These are phyloP conservation scores for Talaromyces sp. DNA, from an alignment of 2,329 filamentous ascomycete genomes.

Conservation along the genomic window DNA sequence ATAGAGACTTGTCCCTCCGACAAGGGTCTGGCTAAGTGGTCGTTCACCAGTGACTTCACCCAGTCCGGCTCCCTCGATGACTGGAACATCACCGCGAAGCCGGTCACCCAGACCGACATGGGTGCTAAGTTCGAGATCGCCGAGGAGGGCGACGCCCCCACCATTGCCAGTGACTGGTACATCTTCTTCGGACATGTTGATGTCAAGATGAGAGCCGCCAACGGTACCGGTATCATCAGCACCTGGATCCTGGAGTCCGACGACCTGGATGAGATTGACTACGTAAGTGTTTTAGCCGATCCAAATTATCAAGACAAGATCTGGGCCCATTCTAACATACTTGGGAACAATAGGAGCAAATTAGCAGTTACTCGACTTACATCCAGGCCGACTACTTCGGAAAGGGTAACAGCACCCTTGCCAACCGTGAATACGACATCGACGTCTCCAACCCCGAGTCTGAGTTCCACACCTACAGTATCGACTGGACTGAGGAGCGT, in stretches of 20 bases:
- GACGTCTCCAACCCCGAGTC: conserved; percentile 60
- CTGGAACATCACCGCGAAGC: conserved; percentile 70
- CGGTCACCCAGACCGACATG: conserved; percentile 66
- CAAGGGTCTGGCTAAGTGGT: conserved; percentile 63
- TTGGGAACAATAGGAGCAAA: conserved; percentile 33
- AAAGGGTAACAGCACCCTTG: conserved; percentile 77
- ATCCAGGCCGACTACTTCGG: conserved; percentile 92
- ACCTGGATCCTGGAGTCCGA: conserved; percentile 89
- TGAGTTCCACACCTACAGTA: conserved; percentile 48
- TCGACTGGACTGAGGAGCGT: conserved; percentile 68
- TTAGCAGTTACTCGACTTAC: conserved; percentile 36
- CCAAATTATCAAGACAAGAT: neutral
- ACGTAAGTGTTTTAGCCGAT: conserved; percentile 69
- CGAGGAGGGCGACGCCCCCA: conserved; percentile 78
- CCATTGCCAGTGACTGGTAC: conserved; percentile 87
- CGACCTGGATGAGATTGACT: conserved; percentile 91
- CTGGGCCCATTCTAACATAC: neutral
- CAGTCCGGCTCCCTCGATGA: conserved; percentile 55
- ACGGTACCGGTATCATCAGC: conserved; percentile 88
- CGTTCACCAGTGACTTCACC: conserved; percentile 41
- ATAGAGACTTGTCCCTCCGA: conserved; percentile 66
- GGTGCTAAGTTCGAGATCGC: conserved; percentile 82
- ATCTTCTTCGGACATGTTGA: conserved; percentile 97
- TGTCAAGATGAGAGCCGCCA: conserved; percentile 80
- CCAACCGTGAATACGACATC: conserved; percentile 84